These are phyloP conservation scores for Gaultheria prostrata DNA, from an alignment of 148 eudicot species.

Conservation along the genomic window DNA sequence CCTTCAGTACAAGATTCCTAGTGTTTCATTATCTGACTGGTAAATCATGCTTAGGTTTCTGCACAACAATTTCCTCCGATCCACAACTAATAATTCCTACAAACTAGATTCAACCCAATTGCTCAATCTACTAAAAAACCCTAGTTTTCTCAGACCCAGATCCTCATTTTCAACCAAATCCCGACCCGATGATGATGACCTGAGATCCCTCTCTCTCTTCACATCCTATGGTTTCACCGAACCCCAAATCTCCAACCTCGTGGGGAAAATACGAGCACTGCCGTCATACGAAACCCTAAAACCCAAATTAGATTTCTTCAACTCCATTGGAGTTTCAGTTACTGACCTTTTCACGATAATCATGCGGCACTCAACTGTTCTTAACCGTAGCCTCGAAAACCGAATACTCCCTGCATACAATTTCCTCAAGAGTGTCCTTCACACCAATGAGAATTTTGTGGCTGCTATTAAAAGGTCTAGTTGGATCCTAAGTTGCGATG, in stretches of 20 bases:
- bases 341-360: not conserved
- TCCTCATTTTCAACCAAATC: not conserved
- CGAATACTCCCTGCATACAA: not conserved
- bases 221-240: not conserved
- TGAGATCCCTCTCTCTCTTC: not conserved
- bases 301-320: conserved; percentile 8
- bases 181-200: not conserved
- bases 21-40: not conserved
- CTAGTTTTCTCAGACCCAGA: not conserved
- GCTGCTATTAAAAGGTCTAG: not conserved
- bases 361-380: not conserved
- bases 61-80: not conserved
- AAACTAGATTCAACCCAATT: not conserved
- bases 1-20: not conserved
- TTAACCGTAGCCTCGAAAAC: not conserved
- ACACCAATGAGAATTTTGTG: not conserved
- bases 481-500: not conserved
- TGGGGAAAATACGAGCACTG: not conserved
- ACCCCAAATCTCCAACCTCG: not conserved
- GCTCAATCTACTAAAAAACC: no score
- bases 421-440: not conserved
- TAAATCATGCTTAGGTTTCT: not conserved
- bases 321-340: not conserved
- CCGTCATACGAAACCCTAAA: not conserved
- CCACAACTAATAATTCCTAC: not conserved